Conservation (phyloP, 805 yeast species). For the Alloascoidea africana region DNA sequence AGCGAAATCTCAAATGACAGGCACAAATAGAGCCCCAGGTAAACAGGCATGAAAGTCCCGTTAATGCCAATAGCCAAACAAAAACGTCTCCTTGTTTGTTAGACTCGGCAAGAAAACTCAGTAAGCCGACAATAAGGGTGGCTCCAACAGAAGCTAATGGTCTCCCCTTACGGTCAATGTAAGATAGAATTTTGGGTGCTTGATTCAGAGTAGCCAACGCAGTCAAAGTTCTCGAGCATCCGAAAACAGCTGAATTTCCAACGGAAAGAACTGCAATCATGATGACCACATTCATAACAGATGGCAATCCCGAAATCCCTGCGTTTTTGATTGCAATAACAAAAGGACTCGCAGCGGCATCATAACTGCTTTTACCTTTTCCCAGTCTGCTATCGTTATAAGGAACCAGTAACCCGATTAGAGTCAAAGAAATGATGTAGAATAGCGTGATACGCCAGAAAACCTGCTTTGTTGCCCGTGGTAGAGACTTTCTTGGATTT, state of each 20-base stretch:
- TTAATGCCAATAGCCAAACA: slow-evolving; percentile 39
- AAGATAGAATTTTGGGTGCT: slow-evolving; percentile 41
- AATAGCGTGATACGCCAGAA: slow-evolving; percentile 57
- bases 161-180: slow-evolving; percentile 40
- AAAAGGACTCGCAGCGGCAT: slow-evolving; percentile 40
- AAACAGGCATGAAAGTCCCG: slow-evolving; percentile 53
- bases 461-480: slow-evolving; percentile 56
- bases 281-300: slow-evolving; percentile 40
- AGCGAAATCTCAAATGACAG: slow-evolving; percentile 41
- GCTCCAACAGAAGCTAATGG: slow-evolving; percentile 44
- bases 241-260: slow-evolving; percentile 40
- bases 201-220: slow-evolving; percentile 39
- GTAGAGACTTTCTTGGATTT: slow-evolving; percentile 46
- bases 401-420: slow-evolving; percentile 49
- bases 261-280: slow-evolving; percentile 38
- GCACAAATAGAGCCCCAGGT: slow-evolving; percentile 51
- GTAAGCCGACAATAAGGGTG: slow-evolving; percentile 37
- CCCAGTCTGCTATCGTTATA: slow-evolving; percentile 30
- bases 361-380: slow-evolving; percentile 29
- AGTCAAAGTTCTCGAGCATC: slow-evolving; percentile 36
- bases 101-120: slow-evolving; percentile 39
- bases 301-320: slow-evolving; percentile 36
- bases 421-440: slow-evolving; percentile 44
- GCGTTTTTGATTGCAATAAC: slow-evolving; percentile 42
- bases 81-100: slow-evolving; percentile 49